Percentiles rank a stretch among this genome's conserved stretches.
Conservation (phyloP, 768 basidiomycete genomes). For the Neoboletus magnificus region DNA sequence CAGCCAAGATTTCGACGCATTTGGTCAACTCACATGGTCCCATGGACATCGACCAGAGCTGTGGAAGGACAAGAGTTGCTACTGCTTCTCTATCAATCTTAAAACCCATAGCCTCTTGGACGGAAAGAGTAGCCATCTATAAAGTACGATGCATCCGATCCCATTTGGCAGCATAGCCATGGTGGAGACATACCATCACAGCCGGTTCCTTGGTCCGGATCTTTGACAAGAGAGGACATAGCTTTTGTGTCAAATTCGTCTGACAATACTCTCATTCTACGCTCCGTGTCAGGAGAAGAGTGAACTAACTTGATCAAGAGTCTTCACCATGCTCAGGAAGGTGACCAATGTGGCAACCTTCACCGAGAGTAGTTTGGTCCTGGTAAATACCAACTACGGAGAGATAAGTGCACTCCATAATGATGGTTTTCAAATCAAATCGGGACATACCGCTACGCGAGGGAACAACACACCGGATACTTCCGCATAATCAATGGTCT, state of each 20-base stretch:
- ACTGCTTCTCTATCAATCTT: conserved; percentile 94
- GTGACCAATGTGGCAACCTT: conserved; percentile 88
- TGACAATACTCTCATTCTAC: conserved; percentile 28
- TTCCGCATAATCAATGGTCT: conserved; percentile 92
- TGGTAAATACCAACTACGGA: conserved; percentile 82
- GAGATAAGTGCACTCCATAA: conserved; percentile 8
- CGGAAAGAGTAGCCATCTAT: conserved; percentile 82
- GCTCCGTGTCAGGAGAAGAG: background rate
- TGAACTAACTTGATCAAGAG: conserved; percentile 71
- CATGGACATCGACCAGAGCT: conserved; percentile 97
- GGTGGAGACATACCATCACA: conserved; percentile 65
- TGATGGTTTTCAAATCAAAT: conserved; percentile 12
- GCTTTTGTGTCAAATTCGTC: conserved; percentile 88
- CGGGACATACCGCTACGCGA: conserved; percentile 74
- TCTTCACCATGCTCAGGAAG: conserved; percentile 84
- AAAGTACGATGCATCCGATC: conserved; percentile 1
- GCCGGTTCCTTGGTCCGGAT: conserved; percentile 95
- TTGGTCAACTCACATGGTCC: conserved; percentile 66
- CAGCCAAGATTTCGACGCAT: background rate
- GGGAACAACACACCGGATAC: conserved; percentile 89
- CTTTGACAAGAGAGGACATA: conserved; percentile 91
- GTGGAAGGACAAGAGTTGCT: conserved; percentile 82
- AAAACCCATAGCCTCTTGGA: conserved; percentile 95
- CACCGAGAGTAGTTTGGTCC: conserved; percentile 84
- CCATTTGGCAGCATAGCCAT: background rate